Base-by-base conservation (phyloP, 1,284 basidiomycete genomes). In the Inonotus obliquus region DNA sequence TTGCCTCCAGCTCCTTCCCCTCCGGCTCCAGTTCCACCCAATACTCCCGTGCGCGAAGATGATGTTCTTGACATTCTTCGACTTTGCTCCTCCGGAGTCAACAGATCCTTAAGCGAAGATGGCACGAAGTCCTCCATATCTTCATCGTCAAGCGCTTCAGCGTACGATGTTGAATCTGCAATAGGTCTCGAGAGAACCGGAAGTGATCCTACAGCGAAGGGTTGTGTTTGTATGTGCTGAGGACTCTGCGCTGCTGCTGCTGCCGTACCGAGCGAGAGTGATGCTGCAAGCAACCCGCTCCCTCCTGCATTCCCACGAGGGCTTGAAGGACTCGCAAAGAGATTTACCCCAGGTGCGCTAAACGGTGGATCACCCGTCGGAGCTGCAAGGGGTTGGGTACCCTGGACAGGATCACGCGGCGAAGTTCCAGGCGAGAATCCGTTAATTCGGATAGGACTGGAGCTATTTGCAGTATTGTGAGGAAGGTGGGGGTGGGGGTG, bases 91-190 rank as follows among this genome's bases (percentile, higher is more conserved):
- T 88, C 89, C 0, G 92, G 92, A 0, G 92, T 96, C 49, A 96
- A 77, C 17, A 96, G 77, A 64, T 96, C 93, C n/a, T 85, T 91
- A 54, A 96, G 75, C 7, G 88, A 92, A 58, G 90, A 88, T 0
- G 94, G 94, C 29, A 96, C 72, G 70, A 96, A 89, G 62, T 94
- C 93, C 69, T 97, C 94, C 57, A 92, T 74, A 66, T 93, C 89
- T 49, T 87, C 91, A 59, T 89, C 87, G 27, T 84, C 84, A 0
- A 83, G 83, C 0, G 80, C 80, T n/a, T 77, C 71, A 61, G 63
- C 41, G 71, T 57, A 65, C 61, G 47, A 68, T 52, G 41, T 21
- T 6, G 71, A 63, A 2, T 69, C 63, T 3, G 69, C 65, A 2
- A 13, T 59, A 57, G 45, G 49, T 21, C 55, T 56, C 54, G 35